phyloP scores from a whole-genome alignment of 768 basidiomycete species.

The Lepiota venenata region DNA sequence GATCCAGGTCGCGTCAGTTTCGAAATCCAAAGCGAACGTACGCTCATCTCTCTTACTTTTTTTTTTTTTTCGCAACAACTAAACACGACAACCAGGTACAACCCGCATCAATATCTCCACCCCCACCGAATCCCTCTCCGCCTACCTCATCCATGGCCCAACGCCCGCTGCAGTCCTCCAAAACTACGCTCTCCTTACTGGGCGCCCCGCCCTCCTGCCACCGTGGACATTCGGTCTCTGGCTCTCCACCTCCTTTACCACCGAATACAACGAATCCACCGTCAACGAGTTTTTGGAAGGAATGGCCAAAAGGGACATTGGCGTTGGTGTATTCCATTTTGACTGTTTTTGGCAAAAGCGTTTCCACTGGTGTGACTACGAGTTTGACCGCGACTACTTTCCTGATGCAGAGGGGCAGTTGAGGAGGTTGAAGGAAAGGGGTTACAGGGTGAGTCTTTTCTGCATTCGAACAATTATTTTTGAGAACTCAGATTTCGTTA shows the following conservation, averaged over 20 bases:
- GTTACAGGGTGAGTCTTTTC: conserved; percentile 36
- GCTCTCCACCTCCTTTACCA: conserved; percentile 46
- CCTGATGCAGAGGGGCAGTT: conserved; percentile 39
- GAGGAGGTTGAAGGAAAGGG: conserved; percentile 30
- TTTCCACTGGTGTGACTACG: conserved; percentile 38
- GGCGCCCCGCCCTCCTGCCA: conserved; percentile 41
- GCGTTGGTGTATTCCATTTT: conserved; percentile 42
- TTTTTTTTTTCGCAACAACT: conserved; percentile 8
- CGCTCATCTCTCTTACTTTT: too few species aligned
- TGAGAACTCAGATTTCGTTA: not conserved
- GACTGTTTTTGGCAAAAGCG: conserved; percentile 42
- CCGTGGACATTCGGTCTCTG: conserved; percentile 48
- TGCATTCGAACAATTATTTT: conserved; percentile 5
- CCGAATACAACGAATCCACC: conserved; percentile 40
- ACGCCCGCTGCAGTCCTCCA: conserved; percentile 26
- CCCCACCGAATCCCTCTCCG: conserved; percentile 34
- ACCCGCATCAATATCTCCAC: conserved; percentile 32
- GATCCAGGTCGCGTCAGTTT: conserved; percentile 44
- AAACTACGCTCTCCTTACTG: conserved; percentile 33
- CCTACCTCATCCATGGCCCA: conserved; percentile 40
- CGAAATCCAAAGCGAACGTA: conserved; percentile 40
- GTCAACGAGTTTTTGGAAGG: conserved; percentile 41
- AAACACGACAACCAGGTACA: conserved; percentile 19
- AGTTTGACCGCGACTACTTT: conserved; percentile 43
- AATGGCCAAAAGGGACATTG: conserved; percentile 35